Evolutionary conservation across 305 asterid genomes (phyloP).

Genomic region (Rubia balearica): DNA sequence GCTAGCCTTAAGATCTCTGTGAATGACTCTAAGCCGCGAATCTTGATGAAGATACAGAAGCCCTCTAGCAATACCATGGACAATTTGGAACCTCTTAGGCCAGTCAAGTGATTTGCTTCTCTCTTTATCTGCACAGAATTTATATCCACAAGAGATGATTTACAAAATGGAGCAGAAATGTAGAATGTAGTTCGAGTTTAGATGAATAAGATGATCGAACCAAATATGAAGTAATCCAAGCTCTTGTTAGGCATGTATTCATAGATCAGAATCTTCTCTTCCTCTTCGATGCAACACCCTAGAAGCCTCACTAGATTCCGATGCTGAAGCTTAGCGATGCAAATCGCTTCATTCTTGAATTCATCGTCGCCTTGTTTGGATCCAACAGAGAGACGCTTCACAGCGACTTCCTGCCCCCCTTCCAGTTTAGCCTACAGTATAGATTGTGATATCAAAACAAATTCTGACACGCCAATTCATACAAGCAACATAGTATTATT

Average conservation of each 20-base stretch:
- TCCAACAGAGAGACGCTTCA: constrained; percentile 18
- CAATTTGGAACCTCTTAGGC: constrained; percentile 10
- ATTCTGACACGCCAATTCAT: too few species aligned
- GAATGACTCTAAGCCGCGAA: background rate
- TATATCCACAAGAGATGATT: background rate
- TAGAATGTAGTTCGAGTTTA: background rate
- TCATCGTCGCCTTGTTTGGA: constrained; percentile 27
- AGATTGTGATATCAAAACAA: background rate
- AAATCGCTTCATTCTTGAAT: constrained; percentile 34
- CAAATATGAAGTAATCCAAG: constrained; percentile 24
- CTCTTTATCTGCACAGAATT: background rate
- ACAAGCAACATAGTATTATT: too few species aligned
- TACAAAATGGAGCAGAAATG: constrained; percentile 1
- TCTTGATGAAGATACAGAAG: constrained; percentile 10
- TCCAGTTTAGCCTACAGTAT: constrained; percentile 15
- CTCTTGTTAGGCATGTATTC: constrained; percentile 41
- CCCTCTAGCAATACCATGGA: constrained; percentile 8
- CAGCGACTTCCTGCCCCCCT: constrained; percentile 22
- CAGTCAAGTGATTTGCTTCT: constrained; percentile 14
- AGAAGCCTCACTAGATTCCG: constrained; percentile 38
- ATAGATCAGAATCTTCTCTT: constrained; percentile 31
- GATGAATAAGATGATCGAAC: background rate
- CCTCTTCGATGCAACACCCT: constrained; percentile 37
- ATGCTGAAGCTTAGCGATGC: constrained; percentile 38
- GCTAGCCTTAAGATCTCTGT: constrained; percentile 5